A percentile compares a stretch with the other conserved stretches of the same genome.
Evolutionary conservation across 2,329 filamentous ascomycete species (phyloP).

Genomic region (Capronia coronata): DNA sequence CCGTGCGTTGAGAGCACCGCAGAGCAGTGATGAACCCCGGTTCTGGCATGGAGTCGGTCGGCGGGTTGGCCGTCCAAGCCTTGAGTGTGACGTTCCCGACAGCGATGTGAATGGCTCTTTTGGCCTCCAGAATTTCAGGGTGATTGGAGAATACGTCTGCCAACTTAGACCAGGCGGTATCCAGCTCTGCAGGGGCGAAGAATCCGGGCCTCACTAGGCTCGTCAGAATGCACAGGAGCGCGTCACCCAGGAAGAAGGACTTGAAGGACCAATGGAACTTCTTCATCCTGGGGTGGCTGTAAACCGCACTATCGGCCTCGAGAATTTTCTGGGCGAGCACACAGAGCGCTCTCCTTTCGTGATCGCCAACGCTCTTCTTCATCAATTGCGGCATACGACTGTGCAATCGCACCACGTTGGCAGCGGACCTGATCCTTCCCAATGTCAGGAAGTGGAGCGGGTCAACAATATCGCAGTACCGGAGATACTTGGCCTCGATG

Average conservation of each 20-base stretch:
- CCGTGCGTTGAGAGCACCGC: neutral
- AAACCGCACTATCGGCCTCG: neutral
- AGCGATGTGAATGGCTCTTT: conserved; percentile 1
- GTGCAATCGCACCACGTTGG: conserved; percentile 1
- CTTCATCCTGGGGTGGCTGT: neutral
- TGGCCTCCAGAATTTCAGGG: neutral
- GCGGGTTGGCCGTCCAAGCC: conserved; percentile 4
- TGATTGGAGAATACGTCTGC: conserved; percentile 1
- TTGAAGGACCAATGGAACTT: neutral
- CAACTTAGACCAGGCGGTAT: neutral
- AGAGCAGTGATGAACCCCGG: neutral
- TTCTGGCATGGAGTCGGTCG: neutral
- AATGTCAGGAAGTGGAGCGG: conserved; percentile 37
- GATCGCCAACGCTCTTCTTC: neutral
- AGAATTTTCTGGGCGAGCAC: neutral
- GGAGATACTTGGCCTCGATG: conserved; percentile 32
- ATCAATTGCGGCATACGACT: neutral
- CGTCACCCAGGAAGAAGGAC: conserved; percentile 2
- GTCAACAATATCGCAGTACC: conserved; percentile 33
- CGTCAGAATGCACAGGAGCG: neutral
- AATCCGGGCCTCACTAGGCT: neutral
- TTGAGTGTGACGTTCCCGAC: conserved; percentile 3
- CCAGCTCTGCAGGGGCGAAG: neutral
- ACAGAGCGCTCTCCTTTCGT: neutral
- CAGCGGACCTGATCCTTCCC: neutral